These are phyloP conservation scores for Verticillium zaregamsianum DNA, from an alignment of 2,329 filamentous ascomycete species.

Conservation along the genomic window DNA sequence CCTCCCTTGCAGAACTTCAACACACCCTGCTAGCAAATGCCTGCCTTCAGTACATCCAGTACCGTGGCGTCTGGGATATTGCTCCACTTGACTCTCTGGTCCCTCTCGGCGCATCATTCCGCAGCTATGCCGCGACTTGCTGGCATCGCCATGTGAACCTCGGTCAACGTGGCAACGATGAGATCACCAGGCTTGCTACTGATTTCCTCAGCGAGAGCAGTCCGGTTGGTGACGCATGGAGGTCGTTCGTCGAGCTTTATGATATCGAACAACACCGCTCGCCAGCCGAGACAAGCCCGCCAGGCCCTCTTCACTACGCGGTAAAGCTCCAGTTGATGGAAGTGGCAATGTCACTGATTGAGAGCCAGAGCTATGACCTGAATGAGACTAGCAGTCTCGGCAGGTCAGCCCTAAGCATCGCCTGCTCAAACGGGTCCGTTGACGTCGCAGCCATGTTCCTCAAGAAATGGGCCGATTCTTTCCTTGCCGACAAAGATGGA, in stretches of 20 bases:
- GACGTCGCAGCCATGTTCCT: not conserved
- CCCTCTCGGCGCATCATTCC: not conserved
- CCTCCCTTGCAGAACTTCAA: not conserved
- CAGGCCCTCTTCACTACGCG: slow-evolving; percentile 2
- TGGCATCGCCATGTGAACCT: slow-evolving; percentile 3
- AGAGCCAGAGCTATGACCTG: not conserved
- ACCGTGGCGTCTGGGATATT: not conserved
- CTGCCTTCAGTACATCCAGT: slow-evolving; percentile 2
- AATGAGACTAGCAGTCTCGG: not conserved
- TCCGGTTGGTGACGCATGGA: not conserved
- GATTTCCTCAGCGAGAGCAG: not conserved
- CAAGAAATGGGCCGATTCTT: not conserved
- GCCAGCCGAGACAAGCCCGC: not conserved
- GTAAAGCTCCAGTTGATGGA: not conserved
- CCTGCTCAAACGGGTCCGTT: not conserved
- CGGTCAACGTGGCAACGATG: not conserved
- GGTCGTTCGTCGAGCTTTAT: not conserved
- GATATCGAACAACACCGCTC: not conserved
- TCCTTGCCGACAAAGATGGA: not conserved
- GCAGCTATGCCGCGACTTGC: slow-evolving; percentile 2
- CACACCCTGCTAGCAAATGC: not conserved
- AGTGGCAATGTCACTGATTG: not conserved
- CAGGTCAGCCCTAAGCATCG: not conserved
- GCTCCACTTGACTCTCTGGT: not conserved
- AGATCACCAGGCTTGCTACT: not conserved